Percentiles rank a stretch among this genome's conserved stretches.
Conservation (phyloP, 2,329 filamentous ascomycete genomes). For the Metarhizium rileyi region DNA sequence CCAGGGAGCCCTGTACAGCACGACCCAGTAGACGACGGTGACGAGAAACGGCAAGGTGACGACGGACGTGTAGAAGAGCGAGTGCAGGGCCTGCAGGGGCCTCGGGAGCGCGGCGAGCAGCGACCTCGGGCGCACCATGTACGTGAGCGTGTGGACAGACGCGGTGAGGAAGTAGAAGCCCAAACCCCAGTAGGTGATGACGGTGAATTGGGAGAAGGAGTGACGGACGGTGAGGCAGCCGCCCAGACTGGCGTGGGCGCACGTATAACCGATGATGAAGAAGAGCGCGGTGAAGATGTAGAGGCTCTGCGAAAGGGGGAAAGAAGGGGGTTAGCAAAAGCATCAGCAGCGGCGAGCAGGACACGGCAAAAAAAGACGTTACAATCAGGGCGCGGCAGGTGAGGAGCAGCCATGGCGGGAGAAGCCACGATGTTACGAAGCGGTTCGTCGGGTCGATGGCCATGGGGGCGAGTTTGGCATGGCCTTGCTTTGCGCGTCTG, state of each 20-base stretch:
- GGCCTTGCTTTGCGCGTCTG: not conserved
- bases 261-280: conserved; percentile 58
- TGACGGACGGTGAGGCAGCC: conserved; percentile 37
- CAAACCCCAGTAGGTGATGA: conserved; percentile 73
- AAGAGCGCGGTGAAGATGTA: conserved; percentile 64
- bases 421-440: conserved; percentile 72
- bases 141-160: conserved; percentile 58
- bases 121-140: conserved; percentile 43
- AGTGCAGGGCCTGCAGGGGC: conserved; percentile 54
- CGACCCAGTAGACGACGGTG: conserved; percentile 59
- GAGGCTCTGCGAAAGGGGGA: no score
- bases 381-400: conserved; percentile 44
- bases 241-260: conserved; percentile 35
- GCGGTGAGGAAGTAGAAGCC: conserved; percentile 68
- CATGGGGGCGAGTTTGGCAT: conserved; percentile 22
- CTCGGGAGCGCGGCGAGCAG: conserved; percentile 52
- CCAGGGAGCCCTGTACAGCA: conserved; percentile 45
- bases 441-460: conserved; percentile 50
- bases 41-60: conserved; percentile 59
- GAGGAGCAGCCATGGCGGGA: conserved; percentile 56
- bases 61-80: conserved; percentile 53
- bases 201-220: conserved; percentile 75
- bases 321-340: not conserved
- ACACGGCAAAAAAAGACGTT: no score
- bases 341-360: no score